A percentile compares a stretch with the other conserved stretches of the same genome.
Evolutionary conservation across 768 basidiomycete species (phyloP).

Genomic region (Trichaptum fuscoviolaceum): DNA sequence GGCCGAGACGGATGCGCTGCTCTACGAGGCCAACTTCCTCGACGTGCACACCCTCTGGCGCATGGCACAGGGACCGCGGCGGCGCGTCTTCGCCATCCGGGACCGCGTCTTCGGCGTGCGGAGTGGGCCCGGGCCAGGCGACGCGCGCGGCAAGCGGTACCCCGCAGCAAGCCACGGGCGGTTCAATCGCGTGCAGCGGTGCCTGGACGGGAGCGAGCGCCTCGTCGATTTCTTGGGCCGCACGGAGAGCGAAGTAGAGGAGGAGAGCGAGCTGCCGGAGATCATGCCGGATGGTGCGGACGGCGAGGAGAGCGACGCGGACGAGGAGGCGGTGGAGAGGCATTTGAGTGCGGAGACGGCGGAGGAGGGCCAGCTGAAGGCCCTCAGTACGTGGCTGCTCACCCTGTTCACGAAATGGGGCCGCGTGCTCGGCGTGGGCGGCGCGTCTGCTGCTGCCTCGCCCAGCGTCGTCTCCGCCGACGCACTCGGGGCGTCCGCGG

Average conservation of each 20-base stretch:
- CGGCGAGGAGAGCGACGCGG: conserved; percentile 23
- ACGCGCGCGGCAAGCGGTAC: neutral
- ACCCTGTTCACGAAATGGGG: conserved; percentile 77
- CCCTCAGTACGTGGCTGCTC: conserved; percentile 74
- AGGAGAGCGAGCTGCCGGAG: conserved; percentile 43
- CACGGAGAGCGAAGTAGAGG: conserved; percentile 73
- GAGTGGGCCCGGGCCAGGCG: conserved; percentile 35
- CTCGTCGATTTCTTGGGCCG: conserved; percentile 64
- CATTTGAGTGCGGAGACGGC: conserved; percentile 38
- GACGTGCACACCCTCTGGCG: conserved; percentile 62
- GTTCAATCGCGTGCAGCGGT: conserved; percentile 67
- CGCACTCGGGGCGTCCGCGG: neutral
- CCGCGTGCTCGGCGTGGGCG: conserved; percentile 48
- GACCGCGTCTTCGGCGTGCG: conserved; percentile 62
- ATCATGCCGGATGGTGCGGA: conserved; percentile 16
- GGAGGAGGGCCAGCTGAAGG: conserved; percentile 49
- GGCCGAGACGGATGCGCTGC: conserved; percentile 60
- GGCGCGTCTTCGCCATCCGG: conserved; percentile 58
- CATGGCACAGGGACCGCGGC: conserved; percentile 52
- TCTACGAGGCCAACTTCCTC: conserved; percentile 71
- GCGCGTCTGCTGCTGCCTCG: conserved; percentile 9
- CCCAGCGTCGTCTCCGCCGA: neutral
- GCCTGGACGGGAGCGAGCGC: conserved; percentile 54
- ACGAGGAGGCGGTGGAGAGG: conserved; percentile 16
- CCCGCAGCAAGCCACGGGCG: conserved; percentile 32